phyloP scores from a whole-genome alignment of 1,284 basidiomycete species.

The Neonothopanus nambi region DNA sequence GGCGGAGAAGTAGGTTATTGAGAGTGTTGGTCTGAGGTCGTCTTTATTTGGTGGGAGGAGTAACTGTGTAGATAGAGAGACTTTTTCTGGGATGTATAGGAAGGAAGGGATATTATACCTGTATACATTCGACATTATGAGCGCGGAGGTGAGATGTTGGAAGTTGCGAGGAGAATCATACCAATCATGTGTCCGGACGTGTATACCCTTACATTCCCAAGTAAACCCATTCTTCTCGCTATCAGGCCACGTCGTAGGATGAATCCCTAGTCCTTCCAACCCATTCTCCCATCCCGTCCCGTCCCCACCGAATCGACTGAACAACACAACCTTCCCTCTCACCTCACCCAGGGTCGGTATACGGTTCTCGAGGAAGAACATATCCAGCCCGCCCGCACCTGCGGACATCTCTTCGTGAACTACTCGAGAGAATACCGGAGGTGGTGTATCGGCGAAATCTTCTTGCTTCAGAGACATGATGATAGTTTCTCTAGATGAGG shows the following conservation, averaged over 20 bases:
- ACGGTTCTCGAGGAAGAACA: conserved; percentile 81
- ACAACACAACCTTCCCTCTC: conserved; percentile 77
- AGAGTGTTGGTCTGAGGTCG: conserved; percentile 46
- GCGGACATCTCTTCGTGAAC: conserved; percentile 65
- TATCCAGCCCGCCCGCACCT: conserved; percentile 56
- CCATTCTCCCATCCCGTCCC: conserved; percentile 65
- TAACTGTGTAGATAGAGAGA: conserved; percentile 51
- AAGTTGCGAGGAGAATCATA: conserved; percentile 34
- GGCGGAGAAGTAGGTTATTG: conserved; percentile 80
- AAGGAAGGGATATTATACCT: conserved; percentile 82
- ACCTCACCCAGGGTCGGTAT: conserved; percentile 81
- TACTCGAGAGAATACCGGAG: conserved; percentile 57
- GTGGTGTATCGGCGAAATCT: conserved; percentile 50
- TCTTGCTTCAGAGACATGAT: conserved; percentile 89
- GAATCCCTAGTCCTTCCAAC: conserved; percentile 74
- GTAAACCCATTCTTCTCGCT: conserved; percentile 68
- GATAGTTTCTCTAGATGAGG: conserved; percentile 66
- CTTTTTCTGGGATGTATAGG: conserved; percentile 79
- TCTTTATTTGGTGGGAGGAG: conserved; percentile 45
- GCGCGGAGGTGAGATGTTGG: conserved; percentile 2
- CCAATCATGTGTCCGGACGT: conserved; percentile 83
- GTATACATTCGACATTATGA: conserved; percentile 10
- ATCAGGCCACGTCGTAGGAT: conserved; percentile 82
- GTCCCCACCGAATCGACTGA: conserved; percentile 79
- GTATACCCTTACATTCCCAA: conserved; percentile 70